phyloP scores from a whole-genome alignment of 352 stramenopile species.

The Globisporangium viniferum region DNA sequence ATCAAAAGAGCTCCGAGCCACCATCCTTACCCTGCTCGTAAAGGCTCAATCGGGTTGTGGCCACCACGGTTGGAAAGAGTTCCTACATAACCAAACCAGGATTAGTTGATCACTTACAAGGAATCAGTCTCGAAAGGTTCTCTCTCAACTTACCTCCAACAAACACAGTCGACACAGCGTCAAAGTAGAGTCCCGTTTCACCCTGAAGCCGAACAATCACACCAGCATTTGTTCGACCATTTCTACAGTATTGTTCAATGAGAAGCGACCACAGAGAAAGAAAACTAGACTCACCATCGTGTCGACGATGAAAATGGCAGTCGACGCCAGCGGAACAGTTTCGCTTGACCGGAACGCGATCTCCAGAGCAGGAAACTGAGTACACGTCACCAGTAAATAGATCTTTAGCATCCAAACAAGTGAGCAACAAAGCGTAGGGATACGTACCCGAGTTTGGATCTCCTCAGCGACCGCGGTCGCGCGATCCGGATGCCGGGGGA shows the following conservation, averaged over 20 bases:
- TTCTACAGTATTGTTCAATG: too few species aligned
- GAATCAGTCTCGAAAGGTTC: too few species aligned
- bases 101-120: too few species aligned
- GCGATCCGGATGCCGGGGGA: constrained; percentile 59
- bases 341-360: constrained; percentile 38
- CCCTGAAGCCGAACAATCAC: constrained; percentile 24
- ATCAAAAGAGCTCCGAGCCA: too few species aligned
- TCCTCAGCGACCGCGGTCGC: constrained; percentile 29
- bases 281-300: constrained; percentile 39
- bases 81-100: constrained; percentile 15
- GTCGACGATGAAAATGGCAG: constrained; percentile 65
- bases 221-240: neutral
- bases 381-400: neutral
- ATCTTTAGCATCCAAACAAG: too few species aligned
- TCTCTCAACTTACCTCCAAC: constrained; percentile 35
- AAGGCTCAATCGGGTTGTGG: constrained; percentile 75
- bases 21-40: constrained; percentile 43
- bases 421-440: too few species aligned
- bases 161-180: constrained; percentile 46
- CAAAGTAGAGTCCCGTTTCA: constrained; percentile 56
- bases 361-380: constrained; percentile 36
- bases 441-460: constrained; percentile 29
- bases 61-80: constrained; percentile 58
- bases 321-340: constrained; percentile 21
- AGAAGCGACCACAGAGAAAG: too few species aligned